A percentile compares a stretch with the other conserved stretches of the same genome.
Conservation (phyloP, 768 basidiomycete genomes). For the Megacollybia marginata region DNA sequence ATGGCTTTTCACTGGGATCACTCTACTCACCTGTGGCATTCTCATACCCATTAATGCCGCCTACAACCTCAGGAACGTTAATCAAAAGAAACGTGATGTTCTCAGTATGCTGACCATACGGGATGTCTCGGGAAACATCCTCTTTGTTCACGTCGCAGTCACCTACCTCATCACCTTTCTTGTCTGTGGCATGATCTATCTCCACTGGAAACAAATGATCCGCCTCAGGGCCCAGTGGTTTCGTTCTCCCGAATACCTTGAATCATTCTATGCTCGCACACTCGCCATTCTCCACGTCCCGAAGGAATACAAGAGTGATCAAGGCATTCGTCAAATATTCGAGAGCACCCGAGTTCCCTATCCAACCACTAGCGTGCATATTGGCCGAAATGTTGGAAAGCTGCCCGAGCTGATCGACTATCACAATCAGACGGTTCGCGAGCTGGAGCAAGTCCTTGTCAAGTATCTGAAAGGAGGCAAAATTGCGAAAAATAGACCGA, state of each 20-base stretch:
- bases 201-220: constrained; percentile 75
- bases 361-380: constrained; percentile 86
- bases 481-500: constrained; percentile 77
- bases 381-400: constrained; percentile 79
- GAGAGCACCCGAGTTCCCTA: constrained; percentile 73
- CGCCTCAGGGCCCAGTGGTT: constrained; percentile 81
- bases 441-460: constrained; percentile 85
- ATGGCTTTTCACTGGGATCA: constrained; percentile 58
- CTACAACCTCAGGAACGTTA: constrained; percentile 72
- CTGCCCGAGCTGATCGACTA: constrained; percentile 88
- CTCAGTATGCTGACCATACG: constrained; percentile 85
- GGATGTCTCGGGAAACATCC: constrained; percentile 60
- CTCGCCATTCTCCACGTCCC: constrained; percentile 76
- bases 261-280: constrained; percentile 91
- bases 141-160: constrained; percentile 80
- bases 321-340: constrained; percentile 74
- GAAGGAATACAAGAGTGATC: constrained; percentile 76
- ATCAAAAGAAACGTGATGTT: constrained; percentile 40
- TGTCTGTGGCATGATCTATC: constrained; percentile 64
- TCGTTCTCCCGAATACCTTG: constrained; percentile 79
- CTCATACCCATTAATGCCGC: constrained; percentile 83
- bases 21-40: constrained; percentile 56
- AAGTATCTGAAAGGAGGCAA: constrained; percentile 81
- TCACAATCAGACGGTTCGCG: constrained; percentile 90
- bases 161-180: constrained; percentile 76